Evolutionary conservation across 805 yeast species (phyloP).

Genomic region (Hyphopichia homilentoma): DNA sequence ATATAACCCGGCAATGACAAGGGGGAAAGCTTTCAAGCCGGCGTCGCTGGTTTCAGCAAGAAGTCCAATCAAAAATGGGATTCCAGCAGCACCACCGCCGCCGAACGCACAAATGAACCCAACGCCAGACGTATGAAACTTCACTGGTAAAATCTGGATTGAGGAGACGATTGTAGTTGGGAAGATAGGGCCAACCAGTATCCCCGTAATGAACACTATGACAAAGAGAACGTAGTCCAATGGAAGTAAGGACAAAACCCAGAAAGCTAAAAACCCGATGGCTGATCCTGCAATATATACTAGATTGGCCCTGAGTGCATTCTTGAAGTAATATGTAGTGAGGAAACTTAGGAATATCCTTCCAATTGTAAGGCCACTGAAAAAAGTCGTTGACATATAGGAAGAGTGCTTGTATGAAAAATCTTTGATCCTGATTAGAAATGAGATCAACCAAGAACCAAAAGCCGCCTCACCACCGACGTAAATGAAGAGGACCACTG

Average conservation of each 20-base stretch:
- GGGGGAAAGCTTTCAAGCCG: conserved; percentile 31
- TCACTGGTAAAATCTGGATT: conserved; percentile 56
- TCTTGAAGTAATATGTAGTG: conserved; percentile 45
- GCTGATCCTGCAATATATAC: conserved; percentile 32
- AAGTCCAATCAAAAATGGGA: conserved; percentile 64
- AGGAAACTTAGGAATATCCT: conserved; percentile 49
- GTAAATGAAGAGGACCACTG: conserved; percentile 43
- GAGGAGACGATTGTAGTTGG: conserved; percentile 71
- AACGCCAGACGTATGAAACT: conserved; percentile 60
- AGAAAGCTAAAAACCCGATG: conserved; percentile 25
- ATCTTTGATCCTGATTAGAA: conserved; percentile 36
- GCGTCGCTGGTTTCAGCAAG: conserved; percentile 31
- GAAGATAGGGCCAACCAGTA: conserved; percentile 51
- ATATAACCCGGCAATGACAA: conserved; percentile 23
- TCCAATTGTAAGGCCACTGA: conserved; percentile 51
- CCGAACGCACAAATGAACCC: conserved; percentile 78
- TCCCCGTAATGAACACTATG: conserved; percentile 41
- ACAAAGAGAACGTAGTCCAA: conserved; percentile 30
- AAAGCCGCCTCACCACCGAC: conserved; percentile 52
- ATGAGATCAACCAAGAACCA: conserved; percentile 53
- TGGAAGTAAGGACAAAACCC: conserved; percentile 20
- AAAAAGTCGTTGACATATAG: conserved; percentile 47
- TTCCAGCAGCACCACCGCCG: conserved; percentile 75
- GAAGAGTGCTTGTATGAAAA: conserved; percentile 37
- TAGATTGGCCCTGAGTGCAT: conserved; percentile 45